These are phyloP conservation scores for Microbotryomycetes sp. DNA, from an alignment of 1,284 basidiomycete species.

Conservation along the genomic window DNA sequence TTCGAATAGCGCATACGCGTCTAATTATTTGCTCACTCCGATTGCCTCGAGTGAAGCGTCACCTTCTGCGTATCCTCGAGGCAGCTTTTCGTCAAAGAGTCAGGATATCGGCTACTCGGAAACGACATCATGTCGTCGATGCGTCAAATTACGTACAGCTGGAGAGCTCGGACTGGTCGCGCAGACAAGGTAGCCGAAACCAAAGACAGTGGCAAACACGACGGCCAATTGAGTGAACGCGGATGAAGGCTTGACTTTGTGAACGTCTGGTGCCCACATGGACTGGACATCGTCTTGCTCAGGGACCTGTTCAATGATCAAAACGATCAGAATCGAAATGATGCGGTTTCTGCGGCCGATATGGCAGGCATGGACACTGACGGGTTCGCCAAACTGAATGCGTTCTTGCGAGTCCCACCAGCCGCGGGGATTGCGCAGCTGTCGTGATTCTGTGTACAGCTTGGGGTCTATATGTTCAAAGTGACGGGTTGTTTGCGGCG, in stretches of 20 bases:
- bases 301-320: conserved; percentile 27
- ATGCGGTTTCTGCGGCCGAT: neutral
- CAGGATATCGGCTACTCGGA: too few relatives aligned
- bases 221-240: conserved; percentile 31
- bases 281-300: conserved; percentile 35
- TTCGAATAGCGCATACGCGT: too few relatives aligned
- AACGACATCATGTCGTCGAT: neutral
- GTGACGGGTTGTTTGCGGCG: too few relatives aligned
- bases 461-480: conserved; percentile 22
- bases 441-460: conserved; percentile 19
- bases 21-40: neutral
- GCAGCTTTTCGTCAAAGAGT: neutral
- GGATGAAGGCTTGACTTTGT: conserved; percentile 32
- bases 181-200: conserved; percentile 27
- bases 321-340: neutral
- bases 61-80: neutral
- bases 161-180: conserved; percentile 19
- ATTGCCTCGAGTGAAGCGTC: neutral
- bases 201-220: conserved; percentile 26
- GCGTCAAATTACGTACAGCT: conserved; percentile 17
- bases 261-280: conserved; percentile 37
- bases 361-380: conserved; percentile 10
- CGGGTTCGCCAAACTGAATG: conserved; percentile 33
- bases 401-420: conserved; percentile 37
- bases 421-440: conserved; percentile 21